Percentiles rank a stretch among this genome's conserved stretches.
These are phyloP conservation scores for Toxicodendron radicans DNA, from an alignment of 345 rosid genomes.

Conservation along the genomic window DNA sequence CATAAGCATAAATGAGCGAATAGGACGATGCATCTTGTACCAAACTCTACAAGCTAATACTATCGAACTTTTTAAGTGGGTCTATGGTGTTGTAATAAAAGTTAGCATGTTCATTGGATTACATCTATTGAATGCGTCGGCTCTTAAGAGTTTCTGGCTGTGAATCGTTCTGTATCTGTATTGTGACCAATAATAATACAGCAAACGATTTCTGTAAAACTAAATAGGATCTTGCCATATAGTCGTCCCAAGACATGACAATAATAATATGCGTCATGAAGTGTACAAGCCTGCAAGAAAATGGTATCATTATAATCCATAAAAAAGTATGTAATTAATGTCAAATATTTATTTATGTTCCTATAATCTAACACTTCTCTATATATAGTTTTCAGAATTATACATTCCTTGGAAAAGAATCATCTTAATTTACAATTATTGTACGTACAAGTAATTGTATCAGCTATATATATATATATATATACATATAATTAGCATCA, in stretches of 20 bases:
- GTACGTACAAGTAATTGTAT: too few relatives aligned
- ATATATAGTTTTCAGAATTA: too few relatives aligned
- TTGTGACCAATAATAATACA: constrained; percentile 21
- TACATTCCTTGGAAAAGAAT: too few relatives aligned
- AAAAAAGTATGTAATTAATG: too few relatives aligned
- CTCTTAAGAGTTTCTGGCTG: constrained; percentile 21
- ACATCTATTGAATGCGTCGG: constrained; percentile 5
- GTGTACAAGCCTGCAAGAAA: too few relatives aligned
- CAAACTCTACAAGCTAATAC: constrained; percentile 14
- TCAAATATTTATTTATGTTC: too few relatives aligned
- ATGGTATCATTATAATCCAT: too few relatives aligned
- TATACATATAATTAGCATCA: too few relatives aligned
- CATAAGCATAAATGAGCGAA: constrained; percentile 19
- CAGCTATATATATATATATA: too few relatives aligned
- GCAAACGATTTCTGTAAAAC: constrained; percentile 18
- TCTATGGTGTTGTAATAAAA: constrained; percentile 10
- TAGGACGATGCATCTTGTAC: constrained; percentile 9
- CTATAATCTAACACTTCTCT: too few relatives aligned
- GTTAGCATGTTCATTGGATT: constrained; percentile 26
- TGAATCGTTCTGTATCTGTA: not conserved
- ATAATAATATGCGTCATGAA: too few relatives aligned
- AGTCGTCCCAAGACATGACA: not conserved
- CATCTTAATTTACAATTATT: too few relatives aligned
- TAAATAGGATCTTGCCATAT: constrained; percentile 9
- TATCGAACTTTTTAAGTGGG: constrained; percentile 18